Base-by-base conservation (phyloP, 2,329 filamentous ascomycete genomes). In the Alternaria sp. region DNA sequence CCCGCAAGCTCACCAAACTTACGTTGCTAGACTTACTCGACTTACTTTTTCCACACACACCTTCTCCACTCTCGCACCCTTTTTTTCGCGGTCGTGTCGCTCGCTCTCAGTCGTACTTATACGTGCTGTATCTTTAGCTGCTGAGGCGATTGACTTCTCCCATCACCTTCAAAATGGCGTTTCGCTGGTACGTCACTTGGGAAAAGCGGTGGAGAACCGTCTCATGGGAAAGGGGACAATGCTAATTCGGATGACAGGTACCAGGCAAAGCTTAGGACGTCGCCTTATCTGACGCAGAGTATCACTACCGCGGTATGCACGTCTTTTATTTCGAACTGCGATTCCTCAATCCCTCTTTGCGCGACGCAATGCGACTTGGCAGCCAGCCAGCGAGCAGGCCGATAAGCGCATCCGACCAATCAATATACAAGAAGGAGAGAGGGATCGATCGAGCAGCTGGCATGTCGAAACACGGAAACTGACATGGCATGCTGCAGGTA, bases 271-370 rank as follows among this genome's bases (percentile, higher is more conserved):
- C 86, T 97, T 78, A 90, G 91, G 72, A 87, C 89, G 74, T 88
- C 92, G 77, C 95, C 95, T 63, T 85, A 98, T 72, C 88, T 97
- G 75, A 98, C 95, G 11, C 93, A 97, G 85, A 92, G 91, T 78
- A 83, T 97, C 73, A 97, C 93, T 60, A 97, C 95, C 43, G 91
- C 93, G 52, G 87, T 89, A 73, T n/a, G 70, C 49, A 32, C 46
- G 17, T 32, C 30, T 26, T 40, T 21, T 8, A 4, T 10, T 17
- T 36, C 17, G n/a, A 56, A 23, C n/a, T 26, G 46, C 59, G 15
- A 23, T 30, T 4, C 44, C 10, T 11, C 7, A 11, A 46, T 17
- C 13, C 40, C 17, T 36, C n/a, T 21, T 28, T 36, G 26, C 30
- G 55, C 59, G 19, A 6, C 49, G 19, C 19, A 40, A 52, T 52